A percentile compares a stretch with the other conserved stretches of the same genome.
Evolutionary conservation across 78 protist species (phyloP).

Genomic region (Protostelium mycophagum): DNA sequence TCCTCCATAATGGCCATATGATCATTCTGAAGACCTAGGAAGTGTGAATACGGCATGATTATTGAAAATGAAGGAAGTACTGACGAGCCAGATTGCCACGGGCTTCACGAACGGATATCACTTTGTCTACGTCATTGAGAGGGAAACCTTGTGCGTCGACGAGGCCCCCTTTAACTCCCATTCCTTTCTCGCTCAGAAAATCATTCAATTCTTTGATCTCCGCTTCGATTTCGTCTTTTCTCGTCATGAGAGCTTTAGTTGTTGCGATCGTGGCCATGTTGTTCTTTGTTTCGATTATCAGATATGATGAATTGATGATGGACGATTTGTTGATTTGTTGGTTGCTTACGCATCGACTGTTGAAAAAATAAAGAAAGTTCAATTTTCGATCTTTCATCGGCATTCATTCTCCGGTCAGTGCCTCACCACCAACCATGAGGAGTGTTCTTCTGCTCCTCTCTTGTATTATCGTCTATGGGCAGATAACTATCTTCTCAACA

Average conservation of each 20-base stretch:
- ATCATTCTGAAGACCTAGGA: neutral
- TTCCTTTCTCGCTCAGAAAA: neutral
- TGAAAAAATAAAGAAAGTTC: too few species aligned
- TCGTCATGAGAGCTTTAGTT: neutral
- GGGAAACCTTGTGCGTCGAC: neutral
- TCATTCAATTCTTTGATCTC: neutral
- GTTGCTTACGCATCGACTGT: too few species aligned
- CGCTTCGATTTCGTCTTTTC: neutral
- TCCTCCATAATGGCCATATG: neutral
- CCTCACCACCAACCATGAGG: too few species aligned
- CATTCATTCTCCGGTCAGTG: too few species aligned
- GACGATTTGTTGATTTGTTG: too few species aligned
- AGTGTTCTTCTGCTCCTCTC: too few species aligned
- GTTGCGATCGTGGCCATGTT: neutral
- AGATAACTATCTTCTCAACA: too few species aligned
- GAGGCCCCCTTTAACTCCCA: neutral
- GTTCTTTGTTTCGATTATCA: too few species aligned
- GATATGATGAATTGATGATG: too few species aligned
- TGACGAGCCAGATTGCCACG: neutral
- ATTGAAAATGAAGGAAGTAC: neutral
- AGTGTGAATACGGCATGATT: neutral
- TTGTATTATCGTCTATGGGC: too few species aligned
- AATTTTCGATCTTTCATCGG: too few species aligned
- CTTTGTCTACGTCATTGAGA: neutral
- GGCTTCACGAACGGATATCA: neutral